Evolutionary conservation across 768 basidiomycete species (phyloP).

Genomic region (Leccinum uliginosum): DNA sequence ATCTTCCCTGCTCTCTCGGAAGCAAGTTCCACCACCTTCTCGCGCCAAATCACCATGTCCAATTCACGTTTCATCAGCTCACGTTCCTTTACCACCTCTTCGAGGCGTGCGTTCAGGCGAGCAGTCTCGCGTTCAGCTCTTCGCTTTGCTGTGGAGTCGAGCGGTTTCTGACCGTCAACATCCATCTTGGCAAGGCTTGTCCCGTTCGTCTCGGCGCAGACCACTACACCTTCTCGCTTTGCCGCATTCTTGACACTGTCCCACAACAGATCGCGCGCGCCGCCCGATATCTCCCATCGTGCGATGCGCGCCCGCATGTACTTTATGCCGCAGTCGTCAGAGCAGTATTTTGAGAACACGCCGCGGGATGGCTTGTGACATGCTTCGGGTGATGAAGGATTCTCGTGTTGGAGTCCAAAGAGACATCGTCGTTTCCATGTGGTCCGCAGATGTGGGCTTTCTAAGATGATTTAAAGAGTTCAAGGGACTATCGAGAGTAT

Average conservation of each 20-base stretch:
- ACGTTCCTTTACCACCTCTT: slow-evolving; percentile 53
- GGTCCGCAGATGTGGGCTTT: slow-evolving; percentile 57
- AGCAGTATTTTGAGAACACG: slow-evolving; percentile 87
- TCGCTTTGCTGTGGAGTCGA: slow-evolving; percentile 37
- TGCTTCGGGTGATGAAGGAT: slow-evolving; percentile 58
- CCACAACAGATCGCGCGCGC: slow-evolving; percentile 65
- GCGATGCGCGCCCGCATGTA: slow-evolving; percentile 66
- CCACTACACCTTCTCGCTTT: slow-evolving; percentile 66
- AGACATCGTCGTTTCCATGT: slow-evolving; percentile 80
- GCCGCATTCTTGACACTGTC: slow-evolving; percentile 66
- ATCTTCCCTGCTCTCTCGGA: slow-evolving; percentile 59
- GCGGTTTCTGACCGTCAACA: slow-evolving; percentile 9
- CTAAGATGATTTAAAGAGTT: slow-evolving; percentile 42
- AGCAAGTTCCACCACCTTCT: slow-evolving; percentile 63
- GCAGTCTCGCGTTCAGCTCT: slow-evolving; percentile 55
- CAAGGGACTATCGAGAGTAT: background rate
- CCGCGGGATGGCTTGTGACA: slow-evolving; percentile 82
- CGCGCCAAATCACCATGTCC: slow-evolving; percentile 68
- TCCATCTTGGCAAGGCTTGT: slow-evolving; percentile 22
- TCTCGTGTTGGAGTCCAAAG: slow-evolving; percentile 59
- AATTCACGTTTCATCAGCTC: slow-evolving; percentile 65
- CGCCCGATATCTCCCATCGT: slow-evolving; percentile 57
- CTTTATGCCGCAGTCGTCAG: slow-evolving; percentile 78
- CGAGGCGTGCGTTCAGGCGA: slow-evolving; percentile 49
- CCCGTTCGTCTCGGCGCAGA: slow-evolving; percentile 36